A percentile compares a stretch with the other conserved stretches of the same genome.
phyloP scores from a whole-genome alignment of 1,139 yeast genomes.

The Scheffersomyces stambukii region DNA sequence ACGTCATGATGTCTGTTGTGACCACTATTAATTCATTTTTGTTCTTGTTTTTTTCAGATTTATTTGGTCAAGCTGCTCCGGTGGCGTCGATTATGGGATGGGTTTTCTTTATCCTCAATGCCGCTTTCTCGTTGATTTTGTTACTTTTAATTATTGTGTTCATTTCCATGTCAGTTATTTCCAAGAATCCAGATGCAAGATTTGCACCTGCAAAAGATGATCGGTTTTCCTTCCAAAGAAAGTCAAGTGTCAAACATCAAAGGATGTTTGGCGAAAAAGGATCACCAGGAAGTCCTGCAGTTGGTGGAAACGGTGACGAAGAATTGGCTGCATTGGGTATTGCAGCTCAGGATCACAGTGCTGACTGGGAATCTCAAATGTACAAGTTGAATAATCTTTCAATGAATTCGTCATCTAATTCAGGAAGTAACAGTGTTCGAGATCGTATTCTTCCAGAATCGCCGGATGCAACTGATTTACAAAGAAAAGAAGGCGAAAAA shows the following conservation, averaged over 20 bases:
- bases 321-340: slow-evolving; percentile 64
- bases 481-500: slow-evolving; percentile 7
- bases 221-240: slow-evolving; percentile 74
- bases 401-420: slow-evolving; percentile 3
- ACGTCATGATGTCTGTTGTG: slow-evolving; percentile 61
- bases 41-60: slow-evolving; percentile 68
- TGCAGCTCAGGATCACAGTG: slow-evolving; percentile 69
- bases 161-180: slow-evolving; percentile 50
- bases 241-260: slow-evolving; percentile 30
- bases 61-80: slow-evolving; percentile 63
- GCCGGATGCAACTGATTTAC: slow-evolving; percentile 13
- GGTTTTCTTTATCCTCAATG: slow-evolving; percentile 73
- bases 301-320: slow-evolving; percentile 26
- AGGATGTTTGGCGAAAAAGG: slow-evolving; percentile 3
- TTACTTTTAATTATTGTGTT: slow-evolving; percentile 59
- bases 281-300: no score
- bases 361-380: slow-evolving; percentile 68
- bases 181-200: slow-evolving; percentile 79
- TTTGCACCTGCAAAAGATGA: slow-evolving; percentile 83
- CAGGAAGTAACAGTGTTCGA: slow-evolving; percentile 16
- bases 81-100: slow-evolving; percentile 78
- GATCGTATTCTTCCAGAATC: slow-evolving; percentile 22
- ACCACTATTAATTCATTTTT: slow-evolving; percentile 66
- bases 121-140: slow-evolving; percentile 66
- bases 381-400: slow-evolving; percentile 42